Base-by-base conservation (phyloP, 2,329 filamentous ascomycete genomes). In the Achaetomium macrosporum region DNA sequence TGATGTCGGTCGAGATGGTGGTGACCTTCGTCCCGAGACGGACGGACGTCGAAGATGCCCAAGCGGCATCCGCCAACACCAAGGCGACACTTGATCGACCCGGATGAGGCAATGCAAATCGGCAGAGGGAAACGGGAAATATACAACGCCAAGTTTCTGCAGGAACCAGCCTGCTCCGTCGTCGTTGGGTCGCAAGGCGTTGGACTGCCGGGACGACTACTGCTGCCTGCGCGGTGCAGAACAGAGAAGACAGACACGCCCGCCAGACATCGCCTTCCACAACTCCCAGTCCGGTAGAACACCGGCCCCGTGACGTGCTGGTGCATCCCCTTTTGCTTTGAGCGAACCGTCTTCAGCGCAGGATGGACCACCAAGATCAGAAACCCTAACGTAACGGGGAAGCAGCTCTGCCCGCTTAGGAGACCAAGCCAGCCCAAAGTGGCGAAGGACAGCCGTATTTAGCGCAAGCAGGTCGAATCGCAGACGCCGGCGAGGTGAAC, bases 111-210 rank as follows among this genome's bases (percentile, higher is more conserved):
- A 40, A 50, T 13, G 47, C 29, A 19, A 33, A 48, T 53, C 31
- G 12, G 19, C 33, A 50, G 20, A 41, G n/a, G 30, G 10, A 19
- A 19, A 20, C 36, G 12, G 15, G 2, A 40, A 20, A 35, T 30
- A 36, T 25, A 42, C 16, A 13, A 19, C 8, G 11, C 16, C n/a
- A 40, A 12, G 11, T 30, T 36, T 29, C 44, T 55, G 53, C 53
- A 55, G 53, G 53, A 55, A 51, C 53, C 40, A 42, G 40, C 40
- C 39, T 16, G 29, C 40, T 16, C 29, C n/a, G 20, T 35, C 20
- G 19, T 30, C n/a, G 51, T 54, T 50, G 42, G 51, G 51, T 47
- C 42, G 47, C 51, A 54, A 54, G 47, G 20, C 41, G 30, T 40
- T 10, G 11, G 37, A 36, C 39, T 13, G 42, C 12, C 25, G 8